A percentile compares a stretch with the other conserved stretches of the same genome.
phyloP scores from a whole-genome alignment of 2,329 filamentous ascomycete genomes.

The Sodiomyces alkalinus region DNA sequence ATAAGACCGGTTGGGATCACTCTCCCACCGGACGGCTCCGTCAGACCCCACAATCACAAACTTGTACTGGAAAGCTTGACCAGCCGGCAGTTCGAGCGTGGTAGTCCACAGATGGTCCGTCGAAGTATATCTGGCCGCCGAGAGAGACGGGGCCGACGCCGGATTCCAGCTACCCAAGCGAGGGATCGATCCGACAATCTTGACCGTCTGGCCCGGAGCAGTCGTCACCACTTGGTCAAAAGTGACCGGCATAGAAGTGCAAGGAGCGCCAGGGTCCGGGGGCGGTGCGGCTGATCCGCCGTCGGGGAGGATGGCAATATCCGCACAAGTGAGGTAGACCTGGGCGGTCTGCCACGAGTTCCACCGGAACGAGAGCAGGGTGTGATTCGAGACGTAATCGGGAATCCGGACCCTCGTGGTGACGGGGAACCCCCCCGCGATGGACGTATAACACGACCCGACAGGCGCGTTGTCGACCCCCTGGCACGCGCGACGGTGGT shows the following conservation, averaged over 20 bases:
- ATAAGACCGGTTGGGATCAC: constrained; percentile 27
- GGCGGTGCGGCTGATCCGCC: constrained; percentile 5
- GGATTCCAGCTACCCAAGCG: constrained; percentile 20
- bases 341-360: constrained; percentile 39
- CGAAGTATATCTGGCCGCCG: constrained; percentile 36
- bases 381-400: constrained; percentile 31
- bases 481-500: constrained; percentile 22
- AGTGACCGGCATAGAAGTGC: constrained; percentile 14
- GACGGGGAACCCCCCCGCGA: constrained; percentile 36
- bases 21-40: constrained; percentile 42
- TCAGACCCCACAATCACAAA: constrained; percentile 38
- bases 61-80: constrained; percentile 42
- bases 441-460: constrained; percentile 33
- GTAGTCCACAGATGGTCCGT: constrained; percentile 38
- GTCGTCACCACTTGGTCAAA: constrained; percentile 27
- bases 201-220: constrained; percentile 33
- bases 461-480: constrained; percentile 28
- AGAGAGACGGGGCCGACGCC: constrained; percentile 29
- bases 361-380: constrained; percentile 35
- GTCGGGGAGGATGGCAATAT: constrained; percentile 31
- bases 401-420: constrained; percentile 35
- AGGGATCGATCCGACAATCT: constrained; percentile 28
- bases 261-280: background rate
- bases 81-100: constrained; percentile 34
- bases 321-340: constrained; percentile 36